Percentiles rank a stretch among this genome's conserved stretches.
Conservation (phyloP, 2,329 filamentous ascomycete genomes). For the Pseudopithomyces maydicus region DNA sequence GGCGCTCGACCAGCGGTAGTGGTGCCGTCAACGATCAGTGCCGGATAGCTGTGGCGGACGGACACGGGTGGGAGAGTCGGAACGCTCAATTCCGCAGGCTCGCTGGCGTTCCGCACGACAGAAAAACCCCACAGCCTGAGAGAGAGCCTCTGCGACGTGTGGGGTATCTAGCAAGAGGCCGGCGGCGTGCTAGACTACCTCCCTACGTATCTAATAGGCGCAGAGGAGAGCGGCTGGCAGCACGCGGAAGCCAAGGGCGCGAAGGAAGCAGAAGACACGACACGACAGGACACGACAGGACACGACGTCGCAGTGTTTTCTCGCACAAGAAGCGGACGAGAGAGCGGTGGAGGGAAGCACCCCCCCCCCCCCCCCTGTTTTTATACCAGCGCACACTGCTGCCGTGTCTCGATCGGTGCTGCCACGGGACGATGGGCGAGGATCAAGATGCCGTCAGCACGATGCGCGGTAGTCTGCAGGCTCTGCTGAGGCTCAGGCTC, state of each 20-base stretch:
- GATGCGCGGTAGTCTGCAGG: no score
- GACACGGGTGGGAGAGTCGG: conserved; percentile 5
- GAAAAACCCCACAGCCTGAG: conserved; percentile 4
- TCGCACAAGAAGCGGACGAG: background rate
- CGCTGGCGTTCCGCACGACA: conserved; percentile 5
- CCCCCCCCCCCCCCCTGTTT: background rate
- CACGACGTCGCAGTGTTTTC: no score
- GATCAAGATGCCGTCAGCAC: background rate
- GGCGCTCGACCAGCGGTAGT: conserved; percentile 14
- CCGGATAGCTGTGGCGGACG: background rate
- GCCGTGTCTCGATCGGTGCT: no score
- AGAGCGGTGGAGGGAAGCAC: background rate
- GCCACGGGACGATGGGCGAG: background rate
- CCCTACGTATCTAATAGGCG: no score
- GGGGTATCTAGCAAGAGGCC: background rate
- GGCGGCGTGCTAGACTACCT: no score
- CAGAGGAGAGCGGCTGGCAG: background rate
- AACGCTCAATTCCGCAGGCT: conserved; percentile 20
- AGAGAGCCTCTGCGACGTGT: conserved; percentile 3
- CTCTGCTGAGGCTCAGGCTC: no score
- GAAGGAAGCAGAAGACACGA: no score
- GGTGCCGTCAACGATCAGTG: conserved; percentile 32
- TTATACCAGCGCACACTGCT: background rate
- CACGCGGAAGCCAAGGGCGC: no score
- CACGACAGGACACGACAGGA: no score